Evolutionary conservation across 169 alveolate species (phyloP).

Genomic region (Cryptosporidium canis): DNA sequence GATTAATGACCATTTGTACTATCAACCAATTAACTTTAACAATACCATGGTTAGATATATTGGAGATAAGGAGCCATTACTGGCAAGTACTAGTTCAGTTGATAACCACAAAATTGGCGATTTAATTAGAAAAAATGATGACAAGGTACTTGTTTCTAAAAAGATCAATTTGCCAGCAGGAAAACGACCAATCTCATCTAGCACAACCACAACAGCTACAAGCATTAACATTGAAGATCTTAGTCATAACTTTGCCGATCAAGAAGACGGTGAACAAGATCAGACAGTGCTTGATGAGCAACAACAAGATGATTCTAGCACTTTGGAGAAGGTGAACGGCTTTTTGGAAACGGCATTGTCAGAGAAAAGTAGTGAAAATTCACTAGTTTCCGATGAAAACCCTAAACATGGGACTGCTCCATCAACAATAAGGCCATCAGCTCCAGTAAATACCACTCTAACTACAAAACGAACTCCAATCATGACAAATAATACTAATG

Average conservation of each 20-base stretch:
- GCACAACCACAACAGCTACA: background rate
- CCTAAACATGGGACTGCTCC: background rate
- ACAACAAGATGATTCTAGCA: background rate
- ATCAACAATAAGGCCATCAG: background rate
- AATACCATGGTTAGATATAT: conserved; percentile 57
- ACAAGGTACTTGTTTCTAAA: background rate
- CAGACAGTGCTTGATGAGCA: background rate
- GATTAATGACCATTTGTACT: conserved; percentile 55
- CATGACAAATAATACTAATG: background rate
- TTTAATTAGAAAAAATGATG: background rate
- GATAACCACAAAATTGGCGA: background rate
- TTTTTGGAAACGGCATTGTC: background rate
- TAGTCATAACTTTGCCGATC: background rate
- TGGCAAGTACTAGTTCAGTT: background rate
- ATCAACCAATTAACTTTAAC: conserved; percentile 47
- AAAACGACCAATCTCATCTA: conserved; percentile 1
- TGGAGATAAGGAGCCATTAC: conserved; percentile 56
- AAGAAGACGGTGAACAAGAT: background rate
- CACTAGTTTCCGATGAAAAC: background rate
- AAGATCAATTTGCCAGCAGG: background rate
- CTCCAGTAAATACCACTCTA: background rate
- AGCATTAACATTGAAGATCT: background rate
- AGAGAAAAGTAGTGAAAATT: background rate
- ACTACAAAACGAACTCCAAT: conserved; percentile 4
- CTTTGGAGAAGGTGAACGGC: background rate